A percentile compares a stretch with the other conserved stretches of the same genome.
Evolutionary conservation across 2,329 filamentous ascomycete species (phyloP).

Genomic region (Nakataea oryzae): DNA sequence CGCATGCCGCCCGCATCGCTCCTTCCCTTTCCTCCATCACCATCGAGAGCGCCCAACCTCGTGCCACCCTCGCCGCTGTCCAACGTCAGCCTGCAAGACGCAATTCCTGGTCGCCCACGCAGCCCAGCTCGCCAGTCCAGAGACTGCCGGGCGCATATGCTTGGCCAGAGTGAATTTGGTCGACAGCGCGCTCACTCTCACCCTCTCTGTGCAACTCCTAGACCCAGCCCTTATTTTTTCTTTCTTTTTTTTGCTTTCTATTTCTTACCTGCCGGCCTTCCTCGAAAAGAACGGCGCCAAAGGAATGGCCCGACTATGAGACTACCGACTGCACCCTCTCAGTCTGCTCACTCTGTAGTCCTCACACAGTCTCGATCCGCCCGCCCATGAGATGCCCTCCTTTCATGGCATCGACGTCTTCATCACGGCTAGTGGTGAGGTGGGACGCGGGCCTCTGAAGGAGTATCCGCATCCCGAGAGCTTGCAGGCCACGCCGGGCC

Average conservation of each 20-base stretch:
- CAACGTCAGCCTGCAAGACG: neutral
- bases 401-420: slow-evolving; percentile 37
- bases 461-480: slow-evolving; percentile 46
- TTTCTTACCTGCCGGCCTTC: neutral
- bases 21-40: neutral
- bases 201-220: neutral
- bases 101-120: no score
- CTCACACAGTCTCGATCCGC: neutral
- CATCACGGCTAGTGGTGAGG: slow-evolving; percentile 22
- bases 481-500: slow-evolving; percentile 26
- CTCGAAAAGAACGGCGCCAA: neutral
- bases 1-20: neutral
- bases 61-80: no score
- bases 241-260: neutral
- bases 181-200: neutral
- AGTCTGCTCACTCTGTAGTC: neutral
- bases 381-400: slow-evolving; percentile 28
- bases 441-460: slow-evolving; percentile 26
- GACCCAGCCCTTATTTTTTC: neutral
- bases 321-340: neutral
- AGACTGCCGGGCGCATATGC: neutral
- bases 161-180: neutral
- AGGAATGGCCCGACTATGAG: neutral
- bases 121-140: neutral
- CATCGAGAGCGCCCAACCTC: no score